Base-by-base conservation (phyloP, 306 rosid species). In the Ormosia emarginata region DNA sequence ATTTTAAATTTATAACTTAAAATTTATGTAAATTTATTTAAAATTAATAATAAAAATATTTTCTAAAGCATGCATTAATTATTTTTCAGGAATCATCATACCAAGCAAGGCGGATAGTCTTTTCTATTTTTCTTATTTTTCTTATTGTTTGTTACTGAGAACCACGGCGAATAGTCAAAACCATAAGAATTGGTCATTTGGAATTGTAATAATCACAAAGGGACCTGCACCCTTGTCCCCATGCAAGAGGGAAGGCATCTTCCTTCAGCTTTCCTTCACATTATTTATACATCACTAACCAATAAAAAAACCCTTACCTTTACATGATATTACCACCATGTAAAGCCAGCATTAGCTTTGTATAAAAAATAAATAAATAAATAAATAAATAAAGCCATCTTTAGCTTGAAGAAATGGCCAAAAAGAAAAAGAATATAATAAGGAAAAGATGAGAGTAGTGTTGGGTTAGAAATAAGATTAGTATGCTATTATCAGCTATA, bases 211-310 rank as follows among this genome's bases (percentile, higher is more conserved):
- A n/a, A 10, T 74, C 9, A 0, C 34, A 37, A 57, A 41, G 73
- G 83, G 81, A 39, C 71, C 46, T 74, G 77, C 81, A 79, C 77
- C 84, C 87, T 41, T 79, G 84, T 84, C 81, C 59, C 84, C 81
- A 29, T 74, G 81, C 84, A 79, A 43, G 80, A 68, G 50, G 24
- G 41, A 68, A 69, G 55, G 58, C 58, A 52, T 57, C 78, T 73
- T 84, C 81, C 83, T 61, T 41, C 44, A 3, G 4, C 55, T 63
- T 83, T 78, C 86, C 73, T 77, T 24, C 40, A 30, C 66, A 71
- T 36, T n/a, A 18, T 62, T 9, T 71, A 5, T 24, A 4, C n/a
- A 24, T 15, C 46, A 63, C 12, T 33, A 18, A 5, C 34, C 49
- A 11, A 41, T 58, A 39, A 39, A 39, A 39, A 15, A 12, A 39